phyloP scores from a whole-genome alignment of 139 green algal genomes.

The Chlorella sp. region DNA sequence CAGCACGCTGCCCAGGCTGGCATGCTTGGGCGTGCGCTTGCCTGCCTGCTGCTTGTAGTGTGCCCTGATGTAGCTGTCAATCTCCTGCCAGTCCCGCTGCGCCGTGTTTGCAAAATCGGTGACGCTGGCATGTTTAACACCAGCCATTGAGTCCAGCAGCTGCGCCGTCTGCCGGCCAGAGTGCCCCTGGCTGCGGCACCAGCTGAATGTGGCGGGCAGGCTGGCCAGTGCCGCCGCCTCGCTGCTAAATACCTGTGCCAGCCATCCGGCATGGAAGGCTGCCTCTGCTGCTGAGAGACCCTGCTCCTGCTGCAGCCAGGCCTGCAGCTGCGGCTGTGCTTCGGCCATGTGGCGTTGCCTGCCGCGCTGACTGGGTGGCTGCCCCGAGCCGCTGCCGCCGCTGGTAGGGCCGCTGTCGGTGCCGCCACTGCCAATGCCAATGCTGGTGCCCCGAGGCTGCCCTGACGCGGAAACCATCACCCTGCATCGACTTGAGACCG shows the following conservation, averaged over 20 bases:
- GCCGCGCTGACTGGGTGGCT: background rate
- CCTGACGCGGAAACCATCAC: no score
- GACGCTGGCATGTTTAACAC: background rate
- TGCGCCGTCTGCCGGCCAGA: background rate
- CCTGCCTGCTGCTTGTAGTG: background rate
- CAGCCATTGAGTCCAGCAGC: background rate
- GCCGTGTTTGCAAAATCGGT: background rate
- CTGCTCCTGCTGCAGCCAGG: conserved; percentile 1
- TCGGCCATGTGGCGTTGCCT: background rate
- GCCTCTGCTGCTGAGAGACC: background rate
- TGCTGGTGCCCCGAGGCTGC: background rate
- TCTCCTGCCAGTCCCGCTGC: background rate
- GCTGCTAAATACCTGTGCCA: background rate
- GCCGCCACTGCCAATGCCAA: background rate
- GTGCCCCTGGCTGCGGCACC: background rate
- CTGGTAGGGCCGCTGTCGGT: background rate
- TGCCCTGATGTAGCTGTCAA: background rate
- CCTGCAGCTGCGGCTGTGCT: background rate
- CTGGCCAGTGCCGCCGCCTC: background rate
- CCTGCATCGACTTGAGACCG: no score
- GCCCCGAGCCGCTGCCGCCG: background rate
- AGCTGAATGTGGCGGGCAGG: background rate
- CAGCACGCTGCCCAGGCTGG: background rate
- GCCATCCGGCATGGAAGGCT: background rate
- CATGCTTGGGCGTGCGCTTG: background rate